Base-by-base conservation (phyloP, 2,329 filamentous ascomycete species). In the Neonectria sp. region DNA sequence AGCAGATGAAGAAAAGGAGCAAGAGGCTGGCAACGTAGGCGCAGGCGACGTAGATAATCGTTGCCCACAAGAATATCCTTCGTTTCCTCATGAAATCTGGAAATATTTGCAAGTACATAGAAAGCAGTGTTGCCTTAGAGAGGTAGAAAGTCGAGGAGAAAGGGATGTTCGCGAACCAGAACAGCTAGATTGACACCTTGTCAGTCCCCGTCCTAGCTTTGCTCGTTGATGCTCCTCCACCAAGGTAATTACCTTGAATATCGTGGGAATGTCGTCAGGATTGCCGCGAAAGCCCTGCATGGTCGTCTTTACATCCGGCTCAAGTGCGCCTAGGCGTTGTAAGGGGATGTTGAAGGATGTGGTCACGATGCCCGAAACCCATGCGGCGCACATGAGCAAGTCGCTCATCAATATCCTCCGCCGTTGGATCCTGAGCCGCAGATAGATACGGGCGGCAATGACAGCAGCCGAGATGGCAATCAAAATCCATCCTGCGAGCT, bases 81-180 rank as follows among this genome's bases (percentile, higher is more conserved):
- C 65, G 55, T 29, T 70, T 73, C 2, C 13, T 61, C 71, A 73
- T 73, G 4, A 73, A 73, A 1, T n/a, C 25, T 0, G 69, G 71
- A 27, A 73, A 73, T 2, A 73, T 37, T 21, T 72, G 71, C 3
- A 72, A 53, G 7, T 73, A 72, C 8, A 72, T 37, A 2, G 66
- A 68, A 6, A 73, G 71, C 3, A 73, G 62, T 1, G 69, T 61
- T 2, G 70, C 71, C 15, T 73, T 72, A 49, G 67, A 73, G 8
- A 73, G 60, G 13, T 73, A 72, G 17, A 73, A 65, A 1, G 71
- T 71, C 4, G 68, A 60, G 6, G 65, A 67, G 33, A 52, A 68
- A 4, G 71, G 67, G 7, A 73, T 49, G 1, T 64, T 29, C 1
- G 31, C 43, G 2, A 51, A 62, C 71, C 68, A 73, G n/a, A 64